Conservation (phyloP, 106 monocot genomes). For the Platanthera guangdongensis region DNA sequence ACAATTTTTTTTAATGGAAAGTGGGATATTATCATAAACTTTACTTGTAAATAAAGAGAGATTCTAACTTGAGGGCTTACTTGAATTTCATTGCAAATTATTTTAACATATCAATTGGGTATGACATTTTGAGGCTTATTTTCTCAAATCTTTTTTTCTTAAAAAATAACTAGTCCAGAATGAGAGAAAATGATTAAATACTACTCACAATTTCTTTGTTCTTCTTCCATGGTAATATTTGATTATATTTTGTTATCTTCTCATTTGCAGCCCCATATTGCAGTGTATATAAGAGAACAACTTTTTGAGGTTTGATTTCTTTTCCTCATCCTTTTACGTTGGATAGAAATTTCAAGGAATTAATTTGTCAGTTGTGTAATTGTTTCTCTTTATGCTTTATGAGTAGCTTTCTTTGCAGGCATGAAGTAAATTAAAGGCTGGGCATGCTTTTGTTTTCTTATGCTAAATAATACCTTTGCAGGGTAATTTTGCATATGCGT, state of each 20-base stretch:
- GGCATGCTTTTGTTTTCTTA: not conserved
- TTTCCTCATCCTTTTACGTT: not conserved
- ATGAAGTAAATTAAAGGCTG: not conserved
- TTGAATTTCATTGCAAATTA: not conserved
- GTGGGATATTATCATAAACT: not conserved
- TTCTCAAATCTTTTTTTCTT: not conserved
- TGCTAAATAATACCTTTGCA: not conserved
- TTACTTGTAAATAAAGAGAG: not conserved
- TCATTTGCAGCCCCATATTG: conserved; percentile 69
- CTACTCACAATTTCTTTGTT: not conserved
- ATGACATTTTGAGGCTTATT: not conserved
- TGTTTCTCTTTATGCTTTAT: not conserved
- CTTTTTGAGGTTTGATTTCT: conserved; percentile 66
- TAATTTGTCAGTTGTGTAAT: not conserved
- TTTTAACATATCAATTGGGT: not conserved
- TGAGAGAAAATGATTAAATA: not conserved
- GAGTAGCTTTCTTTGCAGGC: not conserved
- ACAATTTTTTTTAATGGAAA: not conserved
- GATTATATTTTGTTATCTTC: not conserved
- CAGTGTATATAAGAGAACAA: conserved; percentile 87
- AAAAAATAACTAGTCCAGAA: conserved; percentile 1
- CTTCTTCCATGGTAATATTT: not conserved
- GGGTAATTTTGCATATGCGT: not conserved
- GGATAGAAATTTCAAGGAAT: not conserved
- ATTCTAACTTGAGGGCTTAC: not conserved